Evolutionary conservation across 192 early-diverging fungal species (phyloP), one percentile per base, ranked within the genome.

Genomic region (Chytriomyces confervae): DNA sequence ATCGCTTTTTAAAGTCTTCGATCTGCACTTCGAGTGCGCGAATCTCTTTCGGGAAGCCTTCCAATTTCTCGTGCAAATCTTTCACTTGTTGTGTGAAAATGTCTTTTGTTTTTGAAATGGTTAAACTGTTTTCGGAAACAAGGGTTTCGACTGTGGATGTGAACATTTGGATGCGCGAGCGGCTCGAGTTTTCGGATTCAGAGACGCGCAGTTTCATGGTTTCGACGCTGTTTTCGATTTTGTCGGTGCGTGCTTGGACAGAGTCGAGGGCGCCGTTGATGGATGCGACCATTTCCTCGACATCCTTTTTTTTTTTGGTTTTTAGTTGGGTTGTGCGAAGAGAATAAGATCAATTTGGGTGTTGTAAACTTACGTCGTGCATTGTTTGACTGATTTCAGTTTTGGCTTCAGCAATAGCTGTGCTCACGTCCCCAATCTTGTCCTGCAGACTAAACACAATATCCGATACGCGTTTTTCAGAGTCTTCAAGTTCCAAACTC

Each of bases 251-350:
- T 36, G 53, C 67, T 76, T 77, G 75, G 9, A 81, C 61, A 13
- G 67, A 16, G 45, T 81, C 75, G 9, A 81, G 50, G 46, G 80
- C 75, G 49, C 60, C 60, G 61, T 81, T 81, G 50, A 81, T 81
- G 10, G 69, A 72, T 6, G 75, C 46, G 24, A 77, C 75, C 80
- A 81, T 81, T 65, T 81, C 80, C 24, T 81, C 69, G 7, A 81
- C 66, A 46, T 81, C 80, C 76, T 77, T 16, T 43, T 36, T 36
- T 36, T 36, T 36, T 36, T 36, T 36, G 0, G 0, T 36, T 36
- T 36, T 36, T 36, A 51, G 49, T 18, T 60, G 61, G 8, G 48
- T 36, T 45, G 7, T 18, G 29, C 2, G 1, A 62, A n/a, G 24
- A 61, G 23, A 36, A 36, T 36, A 36, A 36, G 7, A 11, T 9